Base-by-base conservation (phyloP, 768 basidiomycete genomes). In the Boletus eberwhitei region DNA sequence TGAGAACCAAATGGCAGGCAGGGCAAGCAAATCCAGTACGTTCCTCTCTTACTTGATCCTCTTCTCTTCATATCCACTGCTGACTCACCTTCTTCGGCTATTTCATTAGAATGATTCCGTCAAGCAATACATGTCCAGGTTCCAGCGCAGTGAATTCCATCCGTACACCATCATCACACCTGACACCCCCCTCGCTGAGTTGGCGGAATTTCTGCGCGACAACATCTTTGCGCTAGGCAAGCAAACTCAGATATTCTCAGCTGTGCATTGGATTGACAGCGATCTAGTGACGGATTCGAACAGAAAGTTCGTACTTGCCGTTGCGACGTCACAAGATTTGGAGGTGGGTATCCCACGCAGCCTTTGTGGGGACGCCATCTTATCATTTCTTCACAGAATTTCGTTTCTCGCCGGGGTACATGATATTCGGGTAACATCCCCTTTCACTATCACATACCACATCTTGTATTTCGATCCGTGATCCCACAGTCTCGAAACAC, bases 81-180 rank as follows among this genome's bases (percentile, higher is more conserved):
- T 17, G 13, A 46, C 21, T 29, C n/a, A 13, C 24, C 22, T 40
- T 37, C 24, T 21, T 42, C 19, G 32, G 16, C 19, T 47, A 35
- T 4, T 26, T 35, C 53, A 6, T 17, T 51, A 93, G 88, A 75
- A 77, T 59, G 93, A 93, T 64, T 84, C 83, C 61, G 84, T 94
- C 19, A 73, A 75, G 48, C 66, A 79, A 43, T 83, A 85, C 68
- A 90, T 90, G 85, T 82, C 77, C 36, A 86, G 79, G 60, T 93
- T 93, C 75, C 78, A 83, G 62, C 84, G 90, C 32, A 77, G 76
- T 7, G 70, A 79, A 9, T 78, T 78, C 4, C 73, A 86, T 52
- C 85, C 87, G 3, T 93, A 93, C 69, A 86, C 83, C 13, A 71
- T 88, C 50, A 90, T 96, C 60, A 91, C 91, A 1, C 92, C 93